Evolutionary conservation across 352 stramenopile genomes (phyloP), one percentile per base, ranked within the genome.

Genomic region (Blastocystis sp.): DNA sequence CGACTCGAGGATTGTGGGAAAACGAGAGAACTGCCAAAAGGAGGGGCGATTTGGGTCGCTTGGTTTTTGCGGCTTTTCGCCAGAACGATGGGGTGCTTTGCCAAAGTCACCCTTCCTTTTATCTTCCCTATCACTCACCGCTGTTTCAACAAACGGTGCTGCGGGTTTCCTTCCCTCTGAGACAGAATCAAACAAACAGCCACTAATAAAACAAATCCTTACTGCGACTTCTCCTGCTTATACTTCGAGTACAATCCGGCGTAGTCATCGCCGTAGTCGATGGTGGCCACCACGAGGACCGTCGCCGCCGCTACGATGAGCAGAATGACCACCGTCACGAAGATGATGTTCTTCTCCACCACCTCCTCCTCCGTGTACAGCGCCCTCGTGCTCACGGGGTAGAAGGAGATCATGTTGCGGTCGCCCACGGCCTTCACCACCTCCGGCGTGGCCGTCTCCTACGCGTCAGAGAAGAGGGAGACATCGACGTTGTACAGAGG

Each of bases 211-310:
- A 34, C 28, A 34, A 34, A 34, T 34, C 28, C 28, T 34, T 34
- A 34, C 28, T 81, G 71, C 2, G 71, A 65, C 48, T 81, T 81
- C 38, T 81, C 71, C 23, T 81, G 71, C 71, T 81, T 81, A 40
- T 53, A 81, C 28, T 81, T 81, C 4, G 71, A 81, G 43, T 81
- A 81, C 48, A 81, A 23, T 65, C 71, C 71, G 43, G 71, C 71
- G 38, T 45, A 66, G 21, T 81, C 71, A 21, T 81, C 71, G 21
- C 71, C 71, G 45, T 81, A 81, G 43, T 81, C 71, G 59, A 81
- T 81, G 17, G 71, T 81, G 3, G 71, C 71, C 48, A 81, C 71
- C 38, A 53, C 71, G 1, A 62, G 21, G 21, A 81, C 71, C 28
- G 71, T 59, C 28, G 71, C 71, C 21, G 45, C 71, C 38, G 48